Conservation (phyloP, 345 rosid genomes). For the Syzygium aromaticum region DNA sequence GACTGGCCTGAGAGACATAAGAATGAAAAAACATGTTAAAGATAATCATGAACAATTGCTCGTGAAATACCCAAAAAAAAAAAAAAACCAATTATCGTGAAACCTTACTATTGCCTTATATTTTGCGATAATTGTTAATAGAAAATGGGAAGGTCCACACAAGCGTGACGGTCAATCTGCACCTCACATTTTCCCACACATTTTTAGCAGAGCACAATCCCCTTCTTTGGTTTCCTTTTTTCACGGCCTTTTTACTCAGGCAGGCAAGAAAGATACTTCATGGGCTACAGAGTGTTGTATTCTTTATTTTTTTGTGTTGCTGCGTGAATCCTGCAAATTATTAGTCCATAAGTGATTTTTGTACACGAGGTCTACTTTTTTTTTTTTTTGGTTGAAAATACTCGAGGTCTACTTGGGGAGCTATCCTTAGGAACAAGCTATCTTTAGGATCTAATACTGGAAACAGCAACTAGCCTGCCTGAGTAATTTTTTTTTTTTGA, state of each 20-base stretch:
- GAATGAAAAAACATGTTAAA: background rate
- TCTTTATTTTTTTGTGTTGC: background rate
- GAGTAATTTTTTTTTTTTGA: too few relatives aligned
- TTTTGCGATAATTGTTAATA: background rate
- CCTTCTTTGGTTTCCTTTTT: too few relatives aligned
- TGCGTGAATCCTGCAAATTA: background rate
- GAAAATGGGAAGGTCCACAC: too few relatives aligned
- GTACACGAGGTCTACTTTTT: background rate
- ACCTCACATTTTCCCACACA: too few relatives aligned
- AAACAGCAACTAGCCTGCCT: background rate
- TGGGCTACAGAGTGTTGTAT: background rate
- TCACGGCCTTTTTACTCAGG: too few relatives aligned
- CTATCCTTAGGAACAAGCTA: background rate
- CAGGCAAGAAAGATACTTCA: background rate
- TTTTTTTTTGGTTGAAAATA: too few relatives aligned
- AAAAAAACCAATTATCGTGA: too few relatives aligned
- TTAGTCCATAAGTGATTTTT: background rate
- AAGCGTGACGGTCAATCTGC: too few relatives aligned
- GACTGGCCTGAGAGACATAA: slow-evolving; percentile 46
- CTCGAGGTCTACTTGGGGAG: background rate
- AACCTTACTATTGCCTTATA: too few relatives aligned
- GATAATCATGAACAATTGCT: background rate
- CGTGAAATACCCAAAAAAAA: background rate
- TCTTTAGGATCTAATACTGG: background rate
- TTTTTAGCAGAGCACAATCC: too few relatives aligned